Evolutionary conservation across 2,329 filamentous ascomycete genomes (phyloP).

Genomic region (Thielaviopsis euricoi): DNA sequence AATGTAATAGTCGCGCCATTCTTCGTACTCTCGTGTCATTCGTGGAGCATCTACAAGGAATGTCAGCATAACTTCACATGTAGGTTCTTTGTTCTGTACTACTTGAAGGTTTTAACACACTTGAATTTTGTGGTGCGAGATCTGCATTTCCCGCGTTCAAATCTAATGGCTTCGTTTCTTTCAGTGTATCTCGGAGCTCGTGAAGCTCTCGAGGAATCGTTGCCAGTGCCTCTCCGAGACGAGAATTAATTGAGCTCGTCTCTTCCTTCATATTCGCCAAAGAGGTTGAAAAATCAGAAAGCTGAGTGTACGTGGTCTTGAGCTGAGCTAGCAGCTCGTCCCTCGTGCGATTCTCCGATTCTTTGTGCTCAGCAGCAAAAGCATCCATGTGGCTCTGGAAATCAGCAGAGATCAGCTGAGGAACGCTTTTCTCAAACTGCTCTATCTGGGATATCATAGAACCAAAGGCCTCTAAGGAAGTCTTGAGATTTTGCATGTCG

Average conservation of each 20-base stretch:
- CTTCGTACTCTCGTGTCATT: constrained; percentile 6
- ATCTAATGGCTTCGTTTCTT: constrained; percentile 1
- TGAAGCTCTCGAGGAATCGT: constrained; percentile 8
- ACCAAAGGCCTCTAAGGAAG: background rate
- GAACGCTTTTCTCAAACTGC: background rate
- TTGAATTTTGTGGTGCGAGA: background rate
- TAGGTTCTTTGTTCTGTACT: background rate
- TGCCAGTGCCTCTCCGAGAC: background rate
- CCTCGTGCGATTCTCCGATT: constrained; percentile 2
- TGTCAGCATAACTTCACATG: background rate
- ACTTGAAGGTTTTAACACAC: background rate
- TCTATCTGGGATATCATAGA: constrained; percentile 5
- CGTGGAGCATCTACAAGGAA: background rate
- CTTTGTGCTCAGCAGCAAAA: background rate
- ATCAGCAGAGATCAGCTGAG: background rate
- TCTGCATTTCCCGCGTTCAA: background rate
- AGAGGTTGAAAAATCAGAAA: constrained; percentile 1
- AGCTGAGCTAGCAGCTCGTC: constrained; percentile 6
- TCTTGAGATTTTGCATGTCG: constrained; percentile 6
- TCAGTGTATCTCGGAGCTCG: constrained; percentile 3
- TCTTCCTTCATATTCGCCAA: constrained; percentile 1
- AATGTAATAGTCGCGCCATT: constrained; percentile 10
- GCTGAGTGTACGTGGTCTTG: background rate
- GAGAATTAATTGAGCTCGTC: constrained; percentile 2
- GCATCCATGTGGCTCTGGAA: background rate